These are phyloP conservation scores for Biscogniauxia sp. DNA, from an alignment of 2,329 filamentous ascomycete species.

Conservation along the genomic window DNA sequence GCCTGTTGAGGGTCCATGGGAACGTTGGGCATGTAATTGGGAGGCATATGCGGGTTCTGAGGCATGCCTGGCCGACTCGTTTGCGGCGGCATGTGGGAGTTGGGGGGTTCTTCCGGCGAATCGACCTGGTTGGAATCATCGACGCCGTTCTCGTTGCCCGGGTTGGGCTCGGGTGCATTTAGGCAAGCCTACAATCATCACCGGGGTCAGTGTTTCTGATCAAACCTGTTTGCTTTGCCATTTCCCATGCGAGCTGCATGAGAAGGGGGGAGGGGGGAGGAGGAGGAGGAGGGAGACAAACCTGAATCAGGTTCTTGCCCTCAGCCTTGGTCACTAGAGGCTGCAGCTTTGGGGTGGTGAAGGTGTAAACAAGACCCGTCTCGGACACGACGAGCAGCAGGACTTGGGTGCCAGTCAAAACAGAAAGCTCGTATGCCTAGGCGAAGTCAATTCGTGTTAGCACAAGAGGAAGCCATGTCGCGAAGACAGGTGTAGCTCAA, in stretches of 20 bases:
- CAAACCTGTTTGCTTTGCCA: neutral
- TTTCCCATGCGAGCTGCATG: neutral
- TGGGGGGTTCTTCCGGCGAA: conserved; percentile 84
- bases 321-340: conserved; percentile 97
- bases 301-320: conserved; percentile 99
- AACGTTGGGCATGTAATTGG: conserved; percentile 61
- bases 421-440: conserved; percentile 94
- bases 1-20: conserved; percentile 75
- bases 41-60: conserved; percentile 60
- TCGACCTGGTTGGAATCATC: conserved; percentile 76
- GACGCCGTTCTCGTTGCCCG: conserved; percentile 77
- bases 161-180: conserved; percentile 88
- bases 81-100: conserved; percentile 71
- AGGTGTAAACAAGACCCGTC: conserved; percentile 95
- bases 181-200: conserved; percentile 72
- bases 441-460: conserved; percentile 23
- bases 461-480: conserved; percentile 12
- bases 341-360: conserved; percentile 97
- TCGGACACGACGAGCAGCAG: conserved; percentile 94
- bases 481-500: neutral
- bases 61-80: conserved; percentile 64
- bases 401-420: conserved; percentile 96
- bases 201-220: conserved; percentile 31
- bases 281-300: conserved; percentile 38
- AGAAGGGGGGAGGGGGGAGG: neutral